A percentile compares a stretch with the other conserved stretches of the same genome.
Conservation (phyloP, 352 stramenopile genomes). For the Phytopythium kandeliae region DNA sequence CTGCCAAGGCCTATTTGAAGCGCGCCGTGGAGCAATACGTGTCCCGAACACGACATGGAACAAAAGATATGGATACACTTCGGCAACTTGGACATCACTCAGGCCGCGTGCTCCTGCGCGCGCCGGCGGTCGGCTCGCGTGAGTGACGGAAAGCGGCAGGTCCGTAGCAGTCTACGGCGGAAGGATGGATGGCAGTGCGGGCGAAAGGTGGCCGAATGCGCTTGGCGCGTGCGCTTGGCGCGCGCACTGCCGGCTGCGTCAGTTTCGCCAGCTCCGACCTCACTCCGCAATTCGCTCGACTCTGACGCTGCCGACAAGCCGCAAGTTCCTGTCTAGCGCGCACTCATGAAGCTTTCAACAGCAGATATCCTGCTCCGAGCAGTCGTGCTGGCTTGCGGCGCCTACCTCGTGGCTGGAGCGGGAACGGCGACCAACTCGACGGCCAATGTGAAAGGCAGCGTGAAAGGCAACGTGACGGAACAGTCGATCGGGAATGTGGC, state of each 20-base stretch:
- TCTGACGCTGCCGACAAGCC: background rate
- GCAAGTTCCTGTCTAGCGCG: background rate
- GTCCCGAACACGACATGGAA: background rate
- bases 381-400: background rate
- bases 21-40: too few species aligned
- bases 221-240: too few species aligned
- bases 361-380: background rate
- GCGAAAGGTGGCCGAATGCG: too few species aligned
- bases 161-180: too few species aligned
- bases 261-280: background rate
- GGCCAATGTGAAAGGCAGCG: too few species aligned
- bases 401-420: background rate
- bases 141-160: background rate
- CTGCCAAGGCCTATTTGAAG: too few species aligned
- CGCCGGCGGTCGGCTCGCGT: background rate
- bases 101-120: too few species aligned
- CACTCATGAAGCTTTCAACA: background rate
- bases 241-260: background rate
- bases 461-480: background rate
- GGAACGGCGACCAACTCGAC: background rate
- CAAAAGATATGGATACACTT: slow-evolving; percentile 6
- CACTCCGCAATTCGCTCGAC: background rate
- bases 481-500: background rate
- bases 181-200: slow-evolving; percentile 2
- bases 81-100: background rate